A percentile compares a stretch with the other conserved stretches of the same genome.
These are phyloP conservation scores for Volutella citrinella DNA, from an alignment of 2,329 filamentous ascomycete genomes.

Conservation along the genomic window DNA sequence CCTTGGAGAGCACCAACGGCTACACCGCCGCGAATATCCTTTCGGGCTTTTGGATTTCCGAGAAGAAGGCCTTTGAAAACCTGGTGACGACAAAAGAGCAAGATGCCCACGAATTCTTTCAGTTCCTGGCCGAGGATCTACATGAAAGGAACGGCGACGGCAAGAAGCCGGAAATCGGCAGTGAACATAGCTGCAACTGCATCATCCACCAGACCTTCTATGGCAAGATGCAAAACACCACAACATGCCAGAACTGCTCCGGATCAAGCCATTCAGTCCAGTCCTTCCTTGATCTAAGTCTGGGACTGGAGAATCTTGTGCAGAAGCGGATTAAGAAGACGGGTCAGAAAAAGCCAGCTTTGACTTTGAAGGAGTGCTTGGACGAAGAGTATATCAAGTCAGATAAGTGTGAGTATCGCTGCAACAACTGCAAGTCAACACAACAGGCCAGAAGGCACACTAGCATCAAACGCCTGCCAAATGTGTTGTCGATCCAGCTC, in stretches of 20 bases:
- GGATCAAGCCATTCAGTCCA: conserved; percentile 81
- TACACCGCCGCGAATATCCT: conserved; percentile 89
- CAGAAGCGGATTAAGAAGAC: conserved; percentile 62
- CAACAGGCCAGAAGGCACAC: conserved; percentile 83
- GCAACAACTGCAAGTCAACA: conserved; percentile 71
- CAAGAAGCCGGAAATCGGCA: conserved; percentile 57
- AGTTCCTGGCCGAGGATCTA: conserved; percentile 88
- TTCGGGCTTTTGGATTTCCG: conserved; percentile 84
- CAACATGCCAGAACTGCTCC: conserved; percentile 84
- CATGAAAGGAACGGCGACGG: conserved; percentile 77
- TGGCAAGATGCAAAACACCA: conserved; percentile 84
- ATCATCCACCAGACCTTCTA: conserved; percentile 95
- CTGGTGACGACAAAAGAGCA: conserved; percentile 91
- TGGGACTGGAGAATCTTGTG: conserved; percentile 74
- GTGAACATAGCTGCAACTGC: conserved; percentile 72
- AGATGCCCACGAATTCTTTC: conserved; percentile 96
- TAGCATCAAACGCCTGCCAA: conserved; percentile 79
- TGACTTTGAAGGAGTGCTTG: conserved; percentile 69
- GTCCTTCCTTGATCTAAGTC: conserved; percentile 84
- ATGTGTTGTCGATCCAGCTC: conserved; percentile 86
- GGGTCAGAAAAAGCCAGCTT: conserved; percentile 40
- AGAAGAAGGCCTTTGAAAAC: conserved; percentile 68
- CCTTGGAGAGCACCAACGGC: conserved; percentile 75
- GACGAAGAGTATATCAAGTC: conserved; percentile 81
- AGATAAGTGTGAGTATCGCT: conserved; percentile 88